These are phyloP conservation scores for Apocynum venetum DNA, from an alignment of 257 asterid genomes.

Conservation along the genomic window DNA sequence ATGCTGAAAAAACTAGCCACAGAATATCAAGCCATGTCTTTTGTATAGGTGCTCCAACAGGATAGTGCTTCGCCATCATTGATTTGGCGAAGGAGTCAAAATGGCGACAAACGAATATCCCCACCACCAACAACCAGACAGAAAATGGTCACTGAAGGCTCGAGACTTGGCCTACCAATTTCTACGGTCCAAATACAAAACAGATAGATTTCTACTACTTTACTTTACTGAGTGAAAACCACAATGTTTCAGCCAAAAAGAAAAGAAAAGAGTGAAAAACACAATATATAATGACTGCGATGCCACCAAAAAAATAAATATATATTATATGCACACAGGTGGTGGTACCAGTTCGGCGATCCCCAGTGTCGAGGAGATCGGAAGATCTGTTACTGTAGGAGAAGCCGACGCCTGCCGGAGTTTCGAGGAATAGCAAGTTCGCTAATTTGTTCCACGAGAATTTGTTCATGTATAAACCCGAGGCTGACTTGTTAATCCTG, in stretches of 20 bases:
- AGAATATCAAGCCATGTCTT: not conserved
- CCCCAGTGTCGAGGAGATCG: conserved; percentile 80
- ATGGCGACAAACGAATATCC: conserved; percentile 2
- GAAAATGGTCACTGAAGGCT: not conserved
- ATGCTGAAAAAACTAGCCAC: conserved; percentile 3
- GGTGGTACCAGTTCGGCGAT: conserved; percentile 67
- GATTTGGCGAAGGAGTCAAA: conserved; percentile 12
- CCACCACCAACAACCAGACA: not conserved
- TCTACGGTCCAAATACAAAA: conserved; percentile 2
- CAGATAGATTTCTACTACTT: no score
- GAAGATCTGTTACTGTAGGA: conserved; percentile 82
- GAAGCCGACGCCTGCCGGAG: conserved; percentile 97
- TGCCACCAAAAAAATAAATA: not conserved
- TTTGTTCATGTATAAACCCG: conserved; percentile 67
- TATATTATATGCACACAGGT: not conserved
- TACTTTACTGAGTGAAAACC: no score
- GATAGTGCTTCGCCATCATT: conserved; percentile 16
- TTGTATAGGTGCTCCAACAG: not conserved
- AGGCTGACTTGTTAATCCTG: conserved; percentile 51
- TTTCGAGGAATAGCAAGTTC: conserved; percentile 71
- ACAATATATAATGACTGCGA: not conserved
- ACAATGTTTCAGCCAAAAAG: no score
- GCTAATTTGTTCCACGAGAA: conserved; percentile 85
- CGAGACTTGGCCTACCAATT: conserved; percentile 18
- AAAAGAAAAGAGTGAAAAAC: no score